Evolutionary conservation across 2,329 filamentous ascomycete genomes (phyloP).

Genomic region (Aspergillus hortae): DNA sequence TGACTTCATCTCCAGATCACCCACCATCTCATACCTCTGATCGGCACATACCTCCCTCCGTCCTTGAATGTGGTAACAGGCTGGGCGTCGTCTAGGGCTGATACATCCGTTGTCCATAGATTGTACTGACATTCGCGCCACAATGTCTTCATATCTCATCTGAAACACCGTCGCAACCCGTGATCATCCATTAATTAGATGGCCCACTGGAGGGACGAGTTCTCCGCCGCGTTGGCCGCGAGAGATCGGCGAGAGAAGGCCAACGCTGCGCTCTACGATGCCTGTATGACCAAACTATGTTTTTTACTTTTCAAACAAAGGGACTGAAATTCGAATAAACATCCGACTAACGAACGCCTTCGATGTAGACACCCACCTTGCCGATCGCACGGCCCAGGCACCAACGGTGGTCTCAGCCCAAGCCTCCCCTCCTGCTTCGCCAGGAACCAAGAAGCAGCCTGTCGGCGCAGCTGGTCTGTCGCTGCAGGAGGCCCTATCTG

Average conservation of each 20-base stretch:
- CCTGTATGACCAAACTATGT: constrained; percentile 55
- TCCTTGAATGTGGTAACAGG: not conserved
- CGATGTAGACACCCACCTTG: constrained; percentile 58
- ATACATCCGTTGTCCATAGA: not conserved
- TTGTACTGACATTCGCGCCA: not conserved
- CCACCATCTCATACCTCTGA: not conserved
- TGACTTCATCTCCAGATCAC: not conserved
- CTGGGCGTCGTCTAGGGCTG: not conserved
- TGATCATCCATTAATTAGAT: constrained; percentile 34
- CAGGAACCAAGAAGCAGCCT: constrained; percentile 25
- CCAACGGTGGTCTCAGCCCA: constrained; percentile 20
- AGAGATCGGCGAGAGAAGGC: constrained; percentile 66
- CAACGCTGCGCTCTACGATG: constrained; percentile 67
- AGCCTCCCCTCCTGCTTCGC: constrained; percentile 21
- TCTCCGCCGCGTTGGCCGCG: constrained; percentile 69
- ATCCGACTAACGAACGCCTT: not conserved
- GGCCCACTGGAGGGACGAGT: constrained; percentile 77
- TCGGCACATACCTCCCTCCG: not conserved
- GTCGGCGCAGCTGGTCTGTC: constrained; percentile 21
- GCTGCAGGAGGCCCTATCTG: constrained; percentile 30
- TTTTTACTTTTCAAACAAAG: no score
- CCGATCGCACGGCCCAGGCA: constrained; percentile 60
- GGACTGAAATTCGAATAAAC: not conserved
- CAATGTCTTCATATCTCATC: constrained; percentile 10
- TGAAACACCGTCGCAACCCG: constrained; percentile 5